Conservation (phyloP, 2,329 filamentous ascomycete species). For the Alternaria conjuncta region DNA sequence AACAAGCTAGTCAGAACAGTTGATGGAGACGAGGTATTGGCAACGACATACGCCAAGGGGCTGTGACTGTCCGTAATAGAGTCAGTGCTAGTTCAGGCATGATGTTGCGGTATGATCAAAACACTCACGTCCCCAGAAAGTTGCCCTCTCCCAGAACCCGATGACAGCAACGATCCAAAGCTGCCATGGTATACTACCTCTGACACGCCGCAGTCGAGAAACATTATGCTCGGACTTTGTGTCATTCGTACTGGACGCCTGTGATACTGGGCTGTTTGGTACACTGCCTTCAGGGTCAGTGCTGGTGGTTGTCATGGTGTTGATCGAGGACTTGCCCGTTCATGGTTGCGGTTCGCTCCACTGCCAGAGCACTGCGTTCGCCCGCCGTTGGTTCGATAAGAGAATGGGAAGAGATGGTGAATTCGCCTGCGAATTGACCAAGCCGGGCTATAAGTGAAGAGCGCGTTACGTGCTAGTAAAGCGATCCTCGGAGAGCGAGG, state of each 20-base stretch:
- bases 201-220: slow-evolving; percentile 24
- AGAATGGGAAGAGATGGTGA: neutral
- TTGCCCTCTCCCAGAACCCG: slow-evolving; percentile 35
- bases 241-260: slow-evolving; percentile 6
- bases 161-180: slow-evolving; percentile 36
- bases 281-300: neutral
- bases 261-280: slow-evolving; percentile 4
- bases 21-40: neutral
- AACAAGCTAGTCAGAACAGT: slow-evolving; percentile 1
- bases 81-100: slow-evolving; percentile 12
- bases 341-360: neutral
- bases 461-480: neutral
- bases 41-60: slow-evolving; percentile 40
- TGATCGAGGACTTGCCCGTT: neutral
- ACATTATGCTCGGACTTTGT: neutral
- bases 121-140: slow-evolving; percentile 34
- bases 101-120: slow-evolving; percentile 1
- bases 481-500: neutral
- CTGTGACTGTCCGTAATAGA: slow-evolving; percentile 19
- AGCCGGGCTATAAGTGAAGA: neutral
- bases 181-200: slow-evolving; percentile 29
- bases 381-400: neutral
- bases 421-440: neutral
- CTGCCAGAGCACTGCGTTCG: neutral
- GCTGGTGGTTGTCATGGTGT: neutral